Evolutionary conservation across 2,329 filamentous ascomycete species (phyloP).

Genomic region (Xylaria sp.): DNA sequence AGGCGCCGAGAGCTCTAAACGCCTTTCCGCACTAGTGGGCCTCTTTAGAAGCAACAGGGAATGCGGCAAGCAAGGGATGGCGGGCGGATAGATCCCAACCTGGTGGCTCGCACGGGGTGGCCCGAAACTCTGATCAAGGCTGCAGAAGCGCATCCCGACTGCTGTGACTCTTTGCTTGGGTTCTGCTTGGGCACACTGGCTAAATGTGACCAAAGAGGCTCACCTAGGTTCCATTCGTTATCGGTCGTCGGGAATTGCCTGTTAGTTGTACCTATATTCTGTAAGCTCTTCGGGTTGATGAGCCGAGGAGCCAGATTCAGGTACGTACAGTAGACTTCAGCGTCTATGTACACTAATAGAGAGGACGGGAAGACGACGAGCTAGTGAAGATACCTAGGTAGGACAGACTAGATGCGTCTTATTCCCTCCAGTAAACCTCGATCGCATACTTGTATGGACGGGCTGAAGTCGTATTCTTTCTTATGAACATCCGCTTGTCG

Average conservation of each 20-base stretch:
- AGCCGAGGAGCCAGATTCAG: constrained; percentile 25
- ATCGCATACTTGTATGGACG: not conserved
- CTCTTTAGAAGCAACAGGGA: constrained; percentile 41
- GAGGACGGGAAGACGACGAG: not conserved
- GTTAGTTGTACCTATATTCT: constrained; percentile 2
- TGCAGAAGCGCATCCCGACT: constrained; percentile 41
- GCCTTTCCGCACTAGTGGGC: constrained; percentile 44
- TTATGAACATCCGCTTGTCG: not conserved
- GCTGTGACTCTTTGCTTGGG: constrained; percentile 31
- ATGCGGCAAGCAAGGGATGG: constrained; percentile 48
- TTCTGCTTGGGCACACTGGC: constrained; percentile 34
- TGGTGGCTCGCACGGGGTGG: constrained; percentile 50
- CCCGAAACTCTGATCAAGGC: constrained; percentile 49
- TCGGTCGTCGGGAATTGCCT: constrained; percentile 9
- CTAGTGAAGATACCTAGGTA: not conserved
- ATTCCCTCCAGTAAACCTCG: constrained; percentile 2
- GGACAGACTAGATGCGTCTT: not conserved
- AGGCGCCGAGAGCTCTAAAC: constrained; percentile 37
- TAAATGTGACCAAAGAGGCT: constrained; percentile 35
- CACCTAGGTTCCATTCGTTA: constrained; percentile 19
- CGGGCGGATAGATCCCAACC: constrained; percentile 51
- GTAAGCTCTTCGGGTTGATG: constrained; percentile 21
- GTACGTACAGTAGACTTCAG: not conserved
- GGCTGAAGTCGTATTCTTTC: constrained; percentile 5
- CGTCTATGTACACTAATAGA: not conserved